These are phyloP conservation scores for Phytophthora citricola DNA, from an alignment of 352 stramenopile species.

Conservation along the genomic window DNA sequence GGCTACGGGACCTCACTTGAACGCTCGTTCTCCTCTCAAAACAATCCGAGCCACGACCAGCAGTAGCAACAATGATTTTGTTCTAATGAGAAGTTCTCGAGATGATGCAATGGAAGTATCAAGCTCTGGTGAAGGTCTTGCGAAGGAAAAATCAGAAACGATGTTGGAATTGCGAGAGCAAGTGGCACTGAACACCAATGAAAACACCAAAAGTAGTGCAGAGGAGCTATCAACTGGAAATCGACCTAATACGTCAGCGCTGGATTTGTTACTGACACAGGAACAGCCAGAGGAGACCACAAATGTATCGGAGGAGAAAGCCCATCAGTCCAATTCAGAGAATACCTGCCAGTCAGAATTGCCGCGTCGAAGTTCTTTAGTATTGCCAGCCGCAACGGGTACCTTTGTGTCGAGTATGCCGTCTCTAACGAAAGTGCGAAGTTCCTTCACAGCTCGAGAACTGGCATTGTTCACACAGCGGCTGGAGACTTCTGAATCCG, in stretches of 20 bases:
- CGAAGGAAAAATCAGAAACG: neutral
- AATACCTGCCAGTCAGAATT: neutral
- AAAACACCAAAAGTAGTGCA: neutral
- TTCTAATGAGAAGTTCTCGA: neutral
- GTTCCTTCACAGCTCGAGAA: constrained; percentile 37
- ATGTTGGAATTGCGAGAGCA: neutral
- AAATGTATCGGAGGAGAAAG: neutral
- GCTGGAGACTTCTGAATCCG: constrained; percentile 1
- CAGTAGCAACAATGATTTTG: neutral
- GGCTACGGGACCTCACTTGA: constrained; percentile 5
- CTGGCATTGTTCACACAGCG: constrained; percentile 32
- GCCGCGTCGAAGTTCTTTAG: constrained; percentile 1
- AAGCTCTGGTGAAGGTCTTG: neutral
- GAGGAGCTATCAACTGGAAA: neutral
- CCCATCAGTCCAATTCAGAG: neutral
- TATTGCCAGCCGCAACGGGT: constrained; percentile 4
- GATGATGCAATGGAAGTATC: constrained; percentile 8
- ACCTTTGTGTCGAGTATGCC: constrained; percentile 30
- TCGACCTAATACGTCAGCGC: neutral
- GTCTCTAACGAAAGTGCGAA: constrained; percentile 30
- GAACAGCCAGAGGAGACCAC: neutral
- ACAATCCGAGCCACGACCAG: neutral
- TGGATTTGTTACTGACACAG: constrained; percentile 2
- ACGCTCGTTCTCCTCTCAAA: constrained; percentile 23
- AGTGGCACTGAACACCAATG: neutral